A percentile compares a stretch with the other conserved stretches of the same genome.
Evolutionary conservation across 352 stramenopile genomes (phyloP).

Genomic region (Elongisporangium undulatum): DNA sequence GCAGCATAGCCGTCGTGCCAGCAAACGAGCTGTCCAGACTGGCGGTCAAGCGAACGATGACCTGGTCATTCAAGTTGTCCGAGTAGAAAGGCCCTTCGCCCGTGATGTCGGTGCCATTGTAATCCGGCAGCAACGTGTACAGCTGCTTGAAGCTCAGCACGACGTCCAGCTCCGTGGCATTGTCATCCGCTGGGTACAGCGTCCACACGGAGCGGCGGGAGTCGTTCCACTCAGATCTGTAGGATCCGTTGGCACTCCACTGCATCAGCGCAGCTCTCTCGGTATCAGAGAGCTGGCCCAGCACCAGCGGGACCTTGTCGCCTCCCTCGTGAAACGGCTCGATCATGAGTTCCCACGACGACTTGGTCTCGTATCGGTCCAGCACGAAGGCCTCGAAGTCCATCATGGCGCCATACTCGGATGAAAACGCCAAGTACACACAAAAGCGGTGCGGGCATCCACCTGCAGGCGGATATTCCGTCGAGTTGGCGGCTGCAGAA

Average conservation of each 20-base stretch:
- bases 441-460: constrained; percentile 13
- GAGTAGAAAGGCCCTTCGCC: constrained; percentile 26
- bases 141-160: constrained; percentile 58
- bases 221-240: constrained; percentile 18
- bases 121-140: constrained; percentile 40
- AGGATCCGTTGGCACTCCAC: constrained; percentile 1
- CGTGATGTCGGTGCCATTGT: constrained; percentile 12
- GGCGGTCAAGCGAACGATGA: constrained; percentile 32
- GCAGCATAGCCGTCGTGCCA: constrained; percentile 21
- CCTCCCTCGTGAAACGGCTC: background rate
- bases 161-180: constrained; percentile 29
- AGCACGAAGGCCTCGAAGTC: constrained; percentile 49
- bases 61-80: constrained; percentile 31
- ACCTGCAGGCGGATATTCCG: background rate
- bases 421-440: constrained; percentile 32
- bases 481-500: background rate
- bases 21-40: constrained; percentile 13
- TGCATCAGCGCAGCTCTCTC: constrained; percentile 7
- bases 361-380: constrained; percentile 31
- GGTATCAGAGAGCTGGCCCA: constrained; percentile 18
- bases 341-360: background rate
- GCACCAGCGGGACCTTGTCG: constrained; percentile 19
- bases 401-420: constrained; percentile 39
- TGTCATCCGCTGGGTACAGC: constrained; percentile 14
- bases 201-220: constrained; percentile 32